These are phyloP conservation scores for Cryptosporidium sp. DNA, from an alignment of 169 alveolate species.

Conservation along the genomic window DNA sequence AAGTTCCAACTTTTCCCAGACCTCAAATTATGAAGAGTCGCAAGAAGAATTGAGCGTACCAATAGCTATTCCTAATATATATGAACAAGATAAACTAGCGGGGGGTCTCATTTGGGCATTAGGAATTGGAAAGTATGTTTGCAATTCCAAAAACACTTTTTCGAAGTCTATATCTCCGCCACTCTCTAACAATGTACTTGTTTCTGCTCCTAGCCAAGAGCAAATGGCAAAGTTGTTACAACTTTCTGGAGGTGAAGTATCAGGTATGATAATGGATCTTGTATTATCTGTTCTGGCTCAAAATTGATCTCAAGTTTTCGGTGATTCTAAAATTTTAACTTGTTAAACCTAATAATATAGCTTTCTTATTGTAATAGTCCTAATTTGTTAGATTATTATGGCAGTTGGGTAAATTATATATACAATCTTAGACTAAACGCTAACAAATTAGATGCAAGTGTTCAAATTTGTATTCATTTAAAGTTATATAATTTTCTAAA, in stretches of 20 bases:
- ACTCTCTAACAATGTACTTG: neutral
- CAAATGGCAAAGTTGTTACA: conserved; percentile 30
- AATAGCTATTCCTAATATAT: neutral
- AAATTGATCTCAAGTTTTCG: neutral
- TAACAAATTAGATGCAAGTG: neutral
- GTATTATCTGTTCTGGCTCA: neutral
- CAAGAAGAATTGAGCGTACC: conserved; percentile 7
- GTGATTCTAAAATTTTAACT: neutral
- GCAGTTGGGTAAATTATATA: conserved; percentile 13
- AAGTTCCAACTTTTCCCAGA: neutral
- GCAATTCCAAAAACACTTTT: neutral
- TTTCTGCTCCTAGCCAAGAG: conserved; percentile 30
- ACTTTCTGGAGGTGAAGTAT: neutral
- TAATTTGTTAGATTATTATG: conserved; percentile 2
- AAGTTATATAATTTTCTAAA: neutral
- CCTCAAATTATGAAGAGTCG: neutral
- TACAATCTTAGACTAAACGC: neutral
- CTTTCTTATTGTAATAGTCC: neutral
- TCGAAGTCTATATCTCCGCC: neutral
- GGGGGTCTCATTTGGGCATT: conserved; percentile 45
- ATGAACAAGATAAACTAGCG: conserved; percentile 6
- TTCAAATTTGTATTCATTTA: neutral
- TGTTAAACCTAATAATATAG: neutral
- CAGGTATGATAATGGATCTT: conserved; percentile 11
- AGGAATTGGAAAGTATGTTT: conserved; percentile 21